phyloP scores from a whole-genome alignment of 345 rosid species.

The Hibiscus trionum region DNA sequence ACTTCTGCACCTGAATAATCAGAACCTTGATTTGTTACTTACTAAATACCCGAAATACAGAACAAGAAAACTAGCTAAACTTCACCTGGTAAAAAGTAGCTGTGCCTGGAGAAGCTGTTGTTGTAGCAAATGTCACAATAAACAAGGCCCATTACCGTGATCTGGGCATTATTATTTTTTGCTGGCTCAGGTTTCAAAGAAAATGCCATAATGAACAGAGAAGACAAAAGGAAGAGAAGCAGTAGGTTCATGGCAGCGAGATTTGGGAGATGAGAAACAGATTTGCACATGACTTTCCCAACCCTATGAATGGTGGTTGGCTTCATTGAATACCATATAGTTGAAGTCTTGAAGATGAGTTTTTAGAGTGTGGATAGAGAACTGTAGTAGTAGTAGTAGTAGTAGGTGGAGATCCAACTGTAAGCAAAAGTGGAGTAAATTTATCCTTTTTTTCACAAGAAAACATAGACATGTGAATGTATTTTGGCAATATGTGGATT shows the following conservation, averaged over 20 bases:
- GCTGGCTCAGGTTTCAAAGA: slow-evolving; percentile 28
- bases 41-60: not conserved
- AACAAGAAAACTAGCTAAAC: not conserved
- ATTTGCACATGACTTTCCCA: slow-evolving; percentile 11
- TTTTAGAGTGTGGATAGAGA: slow-evolving; percentile 22
- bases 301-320: slow-evolving; percentile 13
- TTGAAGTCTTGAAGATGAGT: slow-evolving; percentile 24
- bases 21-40: not conserved
- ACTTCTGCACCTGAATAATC: slow-evolving; percentile 63
- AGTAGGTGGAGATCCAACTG: slow-evolving; percentile 35
- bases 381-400: slow-evolving; percentile 9
- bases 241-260: slow-evolving; percentile 35
- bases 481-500: slow-evolving; percentile 38
- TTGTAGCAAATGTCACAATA: slow-evolving; percentile 95
- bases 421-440: slow-evolving; percentile 18
- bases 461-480: slow-evolving; percentile 65
- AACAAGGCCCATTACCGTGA: slow-evolving; percentile 84
- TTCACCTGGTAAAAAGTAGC: slow-evolving; percentile 93
- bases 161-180: slow-evolving; percentile 33
- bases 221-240: slow-evolving; percentile 31
- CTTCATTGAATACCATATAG: slow-evolving; percentile 14
- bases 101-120: slow-evolving; percentile 87
- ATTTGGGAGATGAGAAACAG: slow-evolving; percentile 10
- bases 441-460: slow-evolving; percentile 28
- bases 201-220: slow-evolving; percentile 24